Conservation (phyloP, 495 filamentous ascomycete genomes). For the Tuber calosporum region DNA sequence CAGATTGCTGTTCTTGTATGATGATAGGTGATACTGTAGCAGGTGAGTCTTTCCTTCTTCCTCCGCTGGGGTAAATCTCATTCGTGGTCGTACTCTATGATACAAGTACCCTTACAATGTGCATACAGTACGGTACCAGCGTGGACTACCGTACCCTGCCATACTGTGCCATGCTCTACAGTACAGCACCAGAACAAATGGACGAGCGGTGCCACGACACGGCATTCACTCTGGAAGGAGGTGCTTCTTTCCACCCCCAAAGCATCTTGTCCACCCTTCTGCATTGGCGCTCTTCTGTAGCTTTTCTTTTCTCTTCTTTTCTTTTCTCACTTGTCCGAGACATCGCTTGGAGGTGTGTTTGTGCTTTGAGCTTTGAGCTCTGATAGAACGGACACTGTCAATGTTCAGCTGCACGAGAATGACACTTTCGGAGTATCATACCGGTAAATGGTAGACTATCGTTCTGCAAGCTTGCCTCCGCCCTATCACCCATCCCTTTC, state of each 20-base stretch:
- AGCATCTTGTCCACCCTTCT: not conserved
- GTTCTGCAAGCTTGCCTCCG: not conserved
- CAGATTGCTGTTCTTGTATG: no score
- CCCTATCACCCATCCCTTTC: not conserved
- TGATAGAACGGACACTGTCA: not conserved
- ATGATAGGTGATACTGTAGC: no score
- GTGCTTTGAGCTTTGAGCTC: not conserved
- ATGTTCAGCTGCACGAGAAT: not conserved
- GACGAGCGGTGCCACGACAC: not conserved
- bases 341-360: not conserved
- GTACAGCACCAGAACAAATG: not conserved
- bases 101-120: not conserved
- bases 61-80: not conserved
- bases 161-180: no score
- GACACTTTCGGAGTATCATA: no score
- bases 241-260: no score
- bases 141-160: no score
- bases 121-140: no score
- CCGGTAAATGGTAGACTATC: not conserved
- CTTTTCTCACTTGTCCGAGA: not conserved
- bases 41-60: not conserved
- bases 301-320: no score
- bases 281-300: not conserved
- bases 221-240: not conserved
- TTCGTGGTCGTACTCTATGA: not conserved